Base-by-base conservation (phyloP, 352 stramenopile species). In the Stramenopiles sp. region DNA sequence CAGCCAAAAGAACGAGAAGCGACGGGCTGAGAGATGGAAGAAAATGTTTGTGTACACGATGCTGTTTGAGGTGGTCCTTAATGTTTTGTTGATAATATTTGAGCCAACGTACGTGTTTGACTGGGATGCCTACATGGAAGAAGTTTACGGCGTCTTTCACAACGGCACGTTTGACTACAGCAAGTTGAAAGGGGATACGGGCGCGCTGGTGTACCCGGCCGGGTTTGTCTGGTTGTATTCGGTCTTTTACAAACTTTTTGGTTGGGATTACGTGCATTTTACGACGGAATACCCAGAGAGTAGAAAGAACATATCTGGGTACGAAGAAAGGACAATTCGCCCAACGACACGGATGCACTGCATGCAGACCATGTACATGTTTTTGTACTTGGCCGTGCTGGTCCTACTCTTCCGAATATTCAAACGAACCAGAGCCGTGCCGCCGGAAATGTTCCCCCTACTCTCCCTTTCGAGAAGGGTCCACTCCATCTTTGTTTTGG, bases 41-140 rank as follows among this genome's bases (percentile, higher is more conserved):
- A n/a, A n/a, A n/a, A n/a, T n/a, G n/a, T n/a, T n/a, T n/a, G n/a
- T n/a, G n/a, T n/a, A n/a, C n/a, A n/a, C n/a, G n/a, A n/a, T n/a
- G n/a, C n/a, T n/a, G n/a, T n/a, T n/a, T n/a, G n/a, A n/a, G n/a
- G n/a, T n/a, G n/a, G n/a, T n/a, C n/a, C n/a, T n/a, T n/a, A n/a
- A n/a, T n/a, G n/a, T n/a, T n/a, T n/a, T n/a, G n/a, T n/a, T n/a
- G n/a, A n/a, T n/a, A n/a, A n/a, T n/a, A n/a, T n/a, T n/a, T n/a
- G n/a, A n/a, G n/a, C n/a, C n/a, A n/a, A n/a, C n/a, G n/a, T n/a
- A n/a, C n/a, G n/a, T n/a, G n/a, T n/a, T 99, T 78, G 95, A 99
- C 82, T 99, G 93, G 93, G 85, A 89, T 77, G 94, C 95, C 12
- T 99, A 98, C 84, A 98, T 99, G 94, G 84, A 98, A 84, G 90